A percentile compares a stretch with the other conserved stretches of the same genome.
Evolutionary conservation across 2,329 filamentous ascomycete species (phyloP).

Genomic region (Seiridium unicorne): DNA sequence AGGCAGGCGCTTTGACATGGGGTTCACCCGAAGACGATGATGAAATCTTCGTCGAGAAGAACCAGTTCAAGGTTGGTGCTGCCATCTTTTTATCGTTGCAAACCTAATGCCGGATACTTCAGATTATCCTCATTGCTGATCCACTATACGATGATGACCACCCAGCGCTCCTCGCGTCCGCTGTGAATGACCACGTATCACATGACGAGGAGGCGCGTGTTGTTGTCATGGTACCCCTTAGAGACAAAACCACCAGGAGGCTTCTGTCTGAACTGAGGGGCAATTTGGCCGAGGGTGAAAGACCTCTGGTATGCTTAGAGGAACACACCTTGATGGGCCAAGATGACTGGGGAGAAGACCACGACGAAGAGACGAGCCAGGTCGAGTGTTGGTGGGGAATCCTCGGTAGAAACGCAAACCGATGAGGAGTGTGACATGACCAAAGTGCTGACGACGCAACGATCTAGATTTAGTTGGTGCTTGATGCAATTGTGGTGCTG

Average conservation of each 20-base stretch:
- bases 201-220: constrained; percentile 57
- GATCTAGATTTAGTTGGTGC: no score
- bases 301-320: constrained; percentile 48
- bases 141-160: constrained; percentile 85
- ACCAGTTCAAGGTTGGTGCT: constrained; percentile 50
- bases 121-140: constrained; percentile 78
- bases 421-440: no score
- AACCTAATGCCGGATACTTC: constrained; percentile 5
- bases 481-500: no score
- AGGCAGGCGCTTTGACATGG: constrained; percentile 74
- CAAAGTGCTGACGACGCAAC: no score
- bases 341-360: constrained; percentile 69
- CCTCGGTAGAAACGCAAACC: constrained; percentile 34
- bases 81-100: constrained; percentile 10
- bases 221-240: constrained; percentile 77
- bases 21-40: constrained; percentile 48
- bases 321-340: constrained; percentile 64
- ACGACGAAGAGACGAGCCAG: constrained; percentile 41
- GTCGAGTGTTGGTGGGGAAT: constrained; percentile 71
- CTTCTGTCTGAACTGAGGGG: constrained; percentile 64
- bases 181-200: constrained; percentile 67
- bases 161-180: constrained; percentile 68
- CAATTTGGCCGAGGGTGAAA: constrained; percentile 54
- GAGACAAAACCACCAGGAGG: constrained; percentile 63
- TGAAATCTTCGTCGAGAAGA: constrained; percentile 38